Percentiles rank a stretch among this genome's conserved stretches.
These are phyloP conservation scores for Aspergillus egyptiacus DNA, from an alignment of 495 filamentous ascomycete species.

Conservation along the genomic window DNA sequence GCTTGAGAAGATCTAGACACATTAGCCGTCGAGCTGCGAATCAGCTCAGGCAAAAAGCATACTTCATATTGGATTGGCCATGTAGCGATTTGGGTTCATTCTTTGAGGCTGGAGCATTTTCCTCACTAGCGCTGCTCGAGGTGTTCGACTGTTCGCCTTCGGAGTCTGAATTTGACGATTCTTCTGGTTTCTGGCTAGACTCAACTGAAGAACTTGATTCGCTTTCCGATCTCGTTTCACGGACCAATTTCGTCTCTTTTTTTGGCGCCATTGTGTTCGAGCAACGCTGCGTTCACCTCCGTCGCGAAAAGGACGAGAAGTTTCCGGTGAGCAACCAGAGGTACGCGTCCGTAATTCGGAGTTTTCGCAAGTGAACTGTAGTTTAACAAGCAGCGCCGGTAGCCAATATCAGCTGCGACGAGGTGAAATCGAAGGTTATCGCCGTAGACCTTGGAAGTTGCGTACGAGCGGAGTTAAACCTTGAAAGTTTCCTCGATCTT, in stretches of 20 bases:
- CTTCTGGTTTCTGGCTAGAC: slow-evolving; percentile 21
- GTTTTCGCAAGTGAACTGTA: too few species aligned
- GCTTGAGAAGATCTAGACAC: slow-evolving; percentile 11
- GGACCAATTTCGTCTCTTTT: slow-evolving; percentile 20
- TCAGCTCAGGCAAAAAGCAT: not conserved
- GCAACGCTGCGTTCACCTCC: not conserved
- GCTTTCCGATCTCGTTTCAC: slow-evolving; percentile 27
- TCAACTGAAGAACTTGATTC: slow-evolving; percentile 28
- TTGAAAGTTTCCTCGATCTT: slow-evolving; percentile 20
- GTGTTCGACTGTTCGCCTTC: slow-evolving; percentile 26
- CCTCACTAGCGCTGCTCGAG: slow-evolving; percentile 34
- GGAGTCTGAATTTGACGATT: slow-evolving; percentile 25
- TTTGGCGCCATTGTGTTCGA: slow-evolving; percentile 28
- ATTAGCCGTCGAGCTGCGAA: not conserved
- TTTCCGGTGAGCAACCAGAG: not conserved
- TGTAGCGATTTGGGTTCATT: slow-evolving; percentile 18
- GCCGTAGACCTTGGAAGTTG: slow-evolving; percentile 1
- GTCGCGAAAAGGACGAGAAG: not conserved
- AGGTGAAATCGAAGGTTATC: not conserved
- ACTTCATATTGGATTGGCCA: slow-evolving; percentile 21
- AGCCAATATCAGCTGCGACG: not conserved
- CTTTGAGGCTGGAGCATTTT: slow-evolving; percentile 19
- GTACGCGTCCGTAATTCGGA: too few species aligned
- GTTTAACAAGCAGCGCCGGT: too few species aligned
- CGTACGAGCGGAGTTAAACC: slow-evolving; percentile 8